Evolutionary conservation across 805 yeast genomes (phyloP).

Genomic region (Metschnikowia koreensis): DNA sequence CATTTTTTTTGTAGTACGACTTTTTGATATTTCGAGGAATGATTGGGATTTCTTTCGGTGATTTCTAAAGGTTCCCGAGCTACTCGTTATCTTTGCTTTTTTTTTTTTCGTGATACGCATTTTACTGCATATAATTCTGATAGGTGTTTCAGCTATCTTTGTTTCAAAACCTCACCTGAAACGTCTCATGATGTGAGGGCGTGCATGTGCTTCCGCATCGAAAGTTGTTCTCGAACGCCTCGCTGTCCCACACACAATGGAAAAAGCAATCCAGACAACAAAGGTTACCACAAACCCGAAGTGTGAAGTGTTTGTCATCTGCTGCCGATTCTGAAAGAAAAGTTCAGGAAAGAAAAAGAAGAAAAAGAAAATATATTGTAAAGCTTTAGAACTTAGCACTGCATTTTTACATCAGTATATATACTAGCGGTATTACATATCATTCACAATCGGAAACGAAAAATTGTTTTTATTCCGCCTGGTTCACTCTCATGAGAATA

Average conservation of each 20-base stretch:
- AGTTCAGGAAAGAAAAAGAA: too few relatives aligned
- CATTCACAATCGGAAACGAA: too few relatives aligned
- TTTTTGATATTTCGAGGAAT: not conserved
- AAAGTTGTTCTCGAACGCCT: not conserved
- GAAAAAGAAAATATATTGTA: too few relatives aligned
- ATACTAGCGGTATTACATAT: too few relatives aligned
- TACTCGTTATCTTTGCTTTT: too few relatives aligned
- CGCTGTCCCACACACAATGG: not conserved
- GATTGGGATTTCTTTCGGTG: not conserved
- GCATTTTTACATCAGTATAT: too few relatives aligned
- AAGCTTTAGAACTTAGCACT: too few relatives aligned
- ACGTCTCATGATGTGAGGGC: not conserved
- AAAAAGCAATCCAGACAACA: not conserved
- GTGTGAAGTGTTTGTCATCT: too few relatives aligned
- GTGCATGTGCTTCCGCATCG: not conserved
- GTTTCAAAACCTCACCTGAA: not conserved
- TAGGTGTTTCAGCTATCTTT: not conserved
- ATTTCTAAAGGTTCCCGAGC: too few relatives aligned
- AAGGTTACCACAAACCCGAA: not conserved
- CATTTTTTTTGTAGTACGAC: not conserved
- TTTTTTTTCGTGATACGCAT: not conserved
- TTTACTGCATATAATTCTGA: not conserved
- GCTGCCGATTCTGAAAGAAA: too few relatives aligned
- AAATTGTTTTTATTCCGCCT: not conserved
- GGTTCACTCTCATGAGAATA: not conserved